These are phyloP conservation scores for Ceratobasidium sp. DNA, from an alignment of 1,284 basidiomycete species.

Conservation along the genomic window DNA sequence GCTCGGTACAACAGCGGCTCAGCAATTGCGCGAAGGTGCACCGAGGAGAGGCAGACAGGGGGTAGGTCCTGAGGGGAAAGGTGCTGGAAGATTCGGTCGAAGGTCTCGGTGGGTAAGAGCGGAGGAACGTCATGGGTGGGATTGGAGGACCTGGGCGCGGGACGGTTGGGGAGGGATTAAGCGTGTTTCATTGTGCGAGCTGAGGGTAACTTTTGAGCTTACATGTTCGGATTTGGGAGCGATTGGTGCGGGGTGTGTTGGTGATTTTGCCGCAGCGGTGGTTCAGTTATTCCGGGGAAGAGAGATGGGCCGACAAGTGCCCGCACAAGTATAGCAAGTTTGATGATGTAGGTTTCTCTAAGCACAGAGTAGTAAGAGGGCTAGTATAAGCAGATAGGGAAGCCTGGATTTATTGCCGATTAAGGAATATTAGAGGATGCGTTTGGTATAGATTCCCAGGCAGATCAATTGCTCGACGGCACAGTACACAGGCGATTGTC, in stretches of 20 bases:
- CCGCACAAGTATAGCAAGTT: conserved; percentile 2
- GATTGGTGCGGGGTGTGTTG: conserved; percentile 14
- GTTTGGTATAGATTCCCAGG: background rate
- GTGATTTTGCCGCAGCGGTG: conserved; percentile 20
- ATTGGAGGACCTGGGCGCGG: conserved; percentile 9
- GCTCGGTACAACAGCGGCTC: conserved; percentile 33
- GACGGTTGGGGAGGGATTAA: conserved; percentile 39
- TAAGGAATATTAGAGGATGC: conserved; percentile 9
- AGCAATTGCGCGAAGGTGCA: conserved; percentile 21
- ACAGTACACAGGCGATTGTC: background rate
- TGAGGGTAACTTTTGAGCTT: conserved; percentile 35
- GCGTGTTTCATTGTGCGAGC: conserved; percentile 20
- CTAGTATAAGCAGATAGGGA: background rate
- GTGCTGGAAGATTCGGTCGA: conserved; percentile 31
- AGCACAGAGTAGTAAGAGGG: conserved; percentile 6
- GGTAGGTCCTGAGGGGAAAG: background rate
- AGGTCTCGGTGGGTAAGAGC: conserved; percentile 36
- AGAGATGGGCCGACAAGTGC: conserved; percentile 32
- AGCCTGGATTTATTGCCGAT: conserved; percentile 17
- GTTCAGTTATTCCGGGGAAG: conserved; percentile 42
- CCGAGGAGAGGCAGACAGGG: conserved; percentile 22
- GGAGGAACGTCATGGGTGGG: conserved; percentile 17
- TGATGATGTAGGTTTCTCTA: conserved; percentile 10
- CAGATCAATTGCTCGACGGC: background rate
- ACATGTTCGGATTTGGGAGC: conserved; percentile 37